Evolutionary conservation across 495 filamentous ascomycete genomes (phyloP), one percentile per base, ranked within the genome.

Genomic region (Evernia prunastri): DNA sequence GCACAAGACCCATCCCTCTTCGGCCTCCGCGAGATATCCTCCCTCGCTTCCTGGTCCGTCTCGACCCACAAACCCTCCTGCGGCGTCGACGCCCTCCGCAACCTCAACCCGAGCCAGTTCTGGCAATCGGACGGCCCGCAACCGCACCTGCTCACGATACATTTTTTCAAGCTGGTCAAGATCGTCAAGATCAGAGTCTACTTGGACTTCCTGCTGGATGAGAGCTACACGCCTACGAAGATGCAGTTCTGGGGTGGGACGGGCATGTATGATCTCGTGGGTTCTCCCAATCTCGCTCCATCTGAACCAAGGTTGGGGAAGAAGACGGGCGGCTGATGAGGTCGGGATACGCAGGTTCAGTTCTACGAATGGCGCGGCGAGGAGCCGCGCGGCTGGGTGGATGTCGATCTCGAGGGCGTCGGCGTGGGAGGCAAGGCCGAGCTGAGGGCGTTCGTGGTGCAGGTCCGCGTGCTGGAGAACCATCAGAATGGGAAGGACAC

Each of bases 401-500:
- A 95, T 72, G 86, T 97, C 0, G 84, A 86, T 17, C 80, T 97
- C 45, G 80, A 82, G 18, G 86, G 86, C 33, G 89, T 90, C 4
- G 82, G 80, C 3, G 77, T 80, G 1, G 80, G 78, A 3, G 74
- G 79, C 13, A 78, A 74, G 57, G 74, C 73, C 4, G 88, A 90
- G 10, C 82, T 97, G 36, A 84, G 90, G 65, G 90, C 87, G 42
- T 95, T 89, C 77, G 83, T 97, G 53, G 80, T 97, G 17, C 91
- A 96, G 73, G 85, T 97, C 59, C 83, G 84, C 58, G 82, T 98
- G 66, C 82, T 90, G 63, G 95, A 96, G 77, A 98, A 98, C 69
- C 94, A 98, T 76, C 94, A 98, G 79, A 98, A 98, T 74, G 94
- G 94, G 61, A 98, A 98, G 72, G 94, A 98, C 73, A 98, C 94